Evolutionary conservation across 1,139 yeast species (phyloP).

Genomic region (Taiozyma onychis): DNA sequence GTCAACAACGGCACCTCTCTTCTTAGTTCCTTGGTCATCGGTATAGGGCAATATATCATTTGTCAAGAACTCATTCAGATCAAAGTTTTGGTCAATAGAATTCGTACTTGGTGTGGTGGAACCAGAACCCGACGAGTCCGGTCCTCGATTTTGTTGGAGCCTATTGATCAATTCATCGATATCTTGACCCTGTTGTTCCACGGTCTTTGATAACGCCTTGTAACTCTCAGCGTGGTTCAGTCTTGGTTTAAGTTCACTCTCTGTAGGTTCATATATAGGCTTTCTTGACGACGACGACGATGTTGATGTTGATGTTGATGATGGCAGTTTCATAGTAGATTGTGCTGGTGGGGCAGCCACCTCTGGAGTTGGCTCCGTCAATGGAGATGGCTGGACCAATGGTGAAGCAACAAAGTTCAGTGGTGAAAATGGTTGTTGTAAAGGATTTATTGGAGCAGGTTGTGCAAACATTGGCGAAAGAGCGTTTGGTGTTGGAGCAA

Average conservation of each 20-base stretch:
- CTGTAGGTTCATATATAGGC: neutral
- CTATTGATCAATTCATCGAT: conserved; percentile 19
- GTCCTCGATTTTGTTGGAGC: conserved; percentile 6
- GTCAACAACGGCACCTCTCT: conserved; percentile 1
- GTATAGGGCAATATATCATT: conserved; percentile 9
- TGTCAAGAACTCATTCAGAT: conserved; percentile 18
- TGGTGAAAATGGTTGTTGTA: neutral
- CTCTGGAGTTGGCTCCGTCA: neutral
- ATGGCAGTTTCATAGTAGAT: neutral
- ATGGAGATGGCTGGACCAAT: neutral
- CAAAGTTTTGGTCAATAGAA: conserved; percentile 4
- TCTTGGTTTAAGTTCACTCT: conserved; percentile 5
- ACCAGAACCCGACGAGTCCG: neutral
- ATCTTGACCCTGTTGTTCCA: conserved; percentile 21
- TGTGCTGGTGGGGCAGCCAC: neutral
- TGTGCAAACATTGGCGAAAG: neutral
- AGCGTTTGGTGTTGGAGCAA: neutral
- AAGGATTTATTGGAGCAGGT: neutral
- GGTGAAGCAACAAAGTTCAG: neutral
- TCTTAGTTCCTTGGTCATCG: conserved; percentile 1
- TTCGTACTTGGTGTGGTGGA: neutral
- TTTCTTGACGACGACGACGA: neutral
- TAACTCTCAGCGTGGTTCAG: conserved; percentile 6
- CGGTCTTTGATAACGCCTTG: conserved; percentile 16
- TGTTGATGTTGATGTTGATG: neutral